These are phyloP conservation scores for Colletotrichum sp. DNA, from an alignment of 2,329 filamentous ascomycete genomes.

Conservation along the genomic window DNA sequence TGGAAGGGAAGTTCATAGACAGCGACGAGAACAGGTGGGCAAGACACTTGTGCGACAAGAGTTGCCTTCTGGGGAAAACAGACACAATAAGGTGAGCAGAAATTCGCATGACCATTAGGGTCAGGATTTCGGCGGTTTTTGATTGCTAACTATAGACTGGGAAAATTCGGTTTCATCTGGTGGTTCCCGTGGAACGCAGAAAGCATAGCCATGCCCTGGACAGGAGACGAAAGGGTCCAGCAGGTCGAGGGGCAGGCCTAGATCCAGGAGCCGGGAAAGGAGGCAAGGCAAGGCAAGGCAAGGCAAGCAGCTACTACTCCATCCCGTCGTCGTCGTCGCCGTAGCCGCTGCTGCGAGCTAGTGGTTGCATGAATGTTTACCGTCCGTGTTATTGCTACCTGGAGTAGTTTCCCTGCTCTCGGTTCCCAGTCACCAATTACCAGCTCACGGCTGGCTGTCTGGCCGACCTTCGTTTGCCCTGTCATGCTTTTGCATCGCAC, in stretches of 20 bases:
- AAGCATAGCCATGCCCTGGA: background rate
- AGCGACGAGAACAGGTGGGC: background rate
- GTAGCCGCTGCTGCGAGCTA: background rate
- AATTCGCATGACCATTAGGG: background rate
- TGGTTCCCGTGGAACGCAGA: background rate
- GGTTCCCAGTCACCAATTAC: background rate
- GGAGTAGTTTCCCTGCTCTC: background rate
- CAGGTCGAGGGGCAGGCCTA: background rate
- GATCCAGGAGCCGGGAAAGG: background rate
- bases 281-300: background rate
- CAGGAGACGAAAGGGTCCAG: background rate
- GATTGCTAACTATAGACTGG: background rate
- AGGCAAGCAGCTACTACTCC: background rate
- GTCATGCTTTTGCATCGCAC: background rate
- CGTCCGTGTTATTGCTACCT: background rate
- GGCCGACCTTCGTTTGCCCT: background rate
- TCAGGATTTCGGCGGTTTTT: background rate
- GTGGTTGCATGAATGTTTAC: constrained; percentile 18
- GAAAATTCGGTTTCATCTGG: constrained; percentile 15
- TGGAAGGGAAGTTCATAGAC: background rate
- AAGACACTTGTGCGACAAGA: background rate
- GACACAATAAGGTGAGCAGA: background rate
- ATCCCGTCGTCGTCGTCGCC: background rate
- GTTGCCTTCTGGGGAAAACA: background rate
- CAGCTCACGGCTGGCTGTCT: background rate